Evolutionary conservation across 257 asterid species (phyloP).

Genomic region (Nicotiana otophora): DNA sequence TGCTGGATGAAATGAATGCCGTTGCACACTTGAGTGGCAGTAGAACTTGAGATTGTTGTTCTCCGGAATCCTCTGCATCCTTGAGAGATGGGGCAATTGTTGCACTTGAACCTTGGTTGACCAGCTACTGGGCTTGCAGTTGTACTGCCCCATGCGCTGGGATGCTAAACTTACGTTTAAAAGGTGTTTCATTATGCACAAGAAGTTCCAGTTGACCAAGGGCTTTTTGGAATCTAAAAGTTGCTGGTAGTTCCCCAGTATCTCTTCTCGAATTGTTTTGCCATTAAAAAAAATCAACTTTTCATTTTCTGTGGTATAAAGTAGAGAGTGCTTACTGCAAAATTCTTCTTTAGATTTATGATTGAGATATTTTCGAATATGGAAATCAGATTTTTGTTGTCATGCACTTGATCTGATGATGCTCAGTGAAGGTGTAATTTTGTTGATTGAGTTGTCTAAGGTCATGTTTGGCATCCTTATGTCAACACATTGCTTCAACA

Average conservation of each 20-base stretch:
- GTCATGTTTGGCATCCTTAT: neutral
- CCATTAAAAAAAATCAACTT: neutral
- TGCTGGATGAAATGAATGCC: neutral
- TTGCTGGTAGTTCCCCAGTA: neutral
- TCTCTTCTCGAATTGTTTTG: neutral
- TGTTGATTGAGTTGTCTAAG: neutral
- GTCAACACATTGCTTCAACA: neutral
- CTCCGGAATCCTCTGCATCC: neutral
- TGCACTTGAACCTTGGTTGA: neutral
- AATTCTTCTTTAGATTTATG: neutral
- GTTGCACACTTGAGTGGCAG: neutral
- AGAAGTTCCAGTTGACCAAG: neutral
- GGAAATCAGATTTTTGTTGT: neutral
- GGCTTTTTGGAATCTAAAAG: neutral
- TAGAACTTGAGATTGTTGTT: neutral
- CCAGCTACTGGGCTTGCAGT: neutral
- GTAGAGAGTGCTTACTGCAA: neutral
- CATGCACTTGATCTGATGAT: neutral
- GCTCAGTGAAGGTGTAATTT: neutral
- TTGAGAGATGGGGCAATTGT: neutral
- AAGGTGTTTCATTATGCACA: neutral
- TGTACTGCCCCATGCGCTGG: neutral
- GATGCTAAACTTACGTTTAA: neutral
- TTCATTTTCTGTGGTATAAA: neutral
- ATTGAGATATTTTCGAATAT: neutral